phyloP scores from a whole-genome alignment of 2,329 filamentous ascomycete genomes.

The Sporothrix mexicana region DNA sequence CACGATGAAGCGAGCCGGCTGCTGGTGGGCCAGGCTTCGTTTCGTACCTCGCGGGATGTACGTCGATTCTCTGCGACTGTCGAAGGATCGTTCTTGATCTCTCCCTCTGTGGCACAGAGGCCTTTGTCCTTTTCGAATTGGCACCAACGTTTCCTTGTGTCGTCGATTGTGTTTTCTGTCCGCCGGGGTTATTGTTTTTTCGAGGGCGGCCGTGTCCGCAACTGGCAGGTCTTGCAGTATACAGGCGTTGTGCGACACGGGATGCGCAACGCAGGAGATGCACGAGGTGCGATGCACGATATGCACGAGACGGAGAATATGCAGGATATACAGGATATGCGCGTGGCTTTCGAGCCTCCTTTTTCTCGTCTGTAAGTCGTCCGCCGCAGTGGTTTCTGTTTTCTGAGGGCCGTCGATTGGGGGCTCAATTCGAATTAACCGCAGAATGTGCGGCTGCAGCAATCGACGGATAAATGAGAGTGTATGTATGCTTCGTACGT shows the following conservation, averaged over 20 bases:
- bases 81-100: background rate
- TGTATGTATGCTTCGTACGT: too few species aligned
- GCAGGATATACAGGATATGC: slow-evolving; percentile 1
- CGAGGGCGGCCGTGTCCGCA: background rate
- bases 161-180: background rate
- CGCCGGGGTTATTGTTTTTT: too few species aligned
- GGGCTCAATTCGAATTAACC: slow-evolving; percentile 24
- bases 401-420: background rate
- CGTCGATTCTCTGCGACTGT: background rate
- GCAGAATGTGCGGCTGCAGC: slow-evolving; percentile 24
- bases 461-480: slow-evolving; percentile 31
- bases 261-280: slow-evolving; percentile 19
- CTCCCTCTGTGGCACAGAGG: slow-evolving; percentile 16
- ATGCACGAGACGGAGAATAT: background rate
- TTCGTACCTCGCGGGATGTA: background rate
- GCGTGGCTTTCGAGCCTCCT: background rate
- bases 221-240: slow-evolving; percentile 1
- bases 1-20: slow-evolving; percentile 20
- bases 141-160: too few species aligned
- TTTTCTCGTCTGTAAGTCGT: background rate
- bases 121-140: background rate
- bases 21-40: slow-evolving; percentile 6
- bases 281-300: slow-evolving; percentile 20
- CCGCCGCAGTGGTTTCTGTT: too few species aligned
- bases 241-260: slow-evolving; percentile 14